Evolutionary conservation across 2,329 filamentous ascomycete genomes (phyloP).

Genomic region (Coleophoma cylindrospora): DNA sequence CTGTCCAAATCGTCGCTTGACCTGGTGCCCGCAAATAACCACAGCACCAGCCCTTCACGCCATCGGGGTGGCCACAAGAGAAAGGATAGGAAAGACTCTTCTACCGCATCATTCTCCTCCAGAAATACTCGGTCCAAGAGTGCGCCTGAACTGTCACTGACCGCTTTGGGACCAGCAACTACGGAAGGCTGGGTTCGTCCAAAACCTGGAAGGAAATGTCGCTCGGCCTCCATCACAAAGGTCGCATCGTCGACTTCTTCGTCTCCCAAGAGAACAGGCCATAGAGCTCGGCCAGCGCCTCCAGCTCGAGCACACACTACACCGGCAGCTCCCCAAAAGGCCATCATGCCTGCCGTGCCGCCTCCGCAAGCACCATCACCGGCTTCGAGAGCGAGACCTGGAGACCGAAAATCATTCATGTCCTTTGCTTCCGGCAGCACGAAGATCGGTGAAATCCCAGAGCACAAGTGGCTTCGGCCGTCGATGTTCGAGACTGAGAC

Average conservation of each 20-base stretch:
- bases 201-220: slow-evolving; percentile 13
- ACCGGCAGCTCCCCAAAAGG: background rate
- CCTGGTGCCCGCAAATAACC: background rate
- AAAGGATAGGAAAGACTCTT: background rate
- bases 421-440: slow-evolving; percentile 39
- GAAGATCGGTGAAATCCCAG: slow-evolving; percentile 38
- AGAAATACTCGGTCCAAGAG: slow-evolving; percentile 13
- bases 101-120: background rate
- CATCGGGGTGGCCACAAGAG: slow-evolving; percentile 3
- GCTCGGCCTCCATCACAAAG: background rate
- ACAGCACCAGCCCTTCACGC: background rate
- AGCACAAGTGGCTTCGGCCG: slow-evolving; percentile 15
- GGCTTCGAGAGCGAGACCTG: background rate
- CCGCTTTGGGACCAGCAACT: slow-evolving; percentile 17
- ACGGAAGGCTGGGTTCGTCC: slow-evolving; percentile 18
- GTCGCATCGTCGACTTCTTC: background rate
- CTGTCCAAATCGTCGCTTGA: slow-evolving; percentile 22
- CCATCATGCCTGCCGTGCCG: background rate
- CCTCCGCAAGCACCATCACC: background rate
- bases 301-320: background rate
- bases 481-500: background rate
- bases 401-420: slow-evolving; percentile 23
- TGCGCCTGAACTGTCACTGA: slow-evolving; percentile 11
- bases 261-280: background rate
- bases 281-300: background rate